Evolutionary conservation across 78 protist species (phyloP).

Genomic region (Dictyostelium intermedium): DNA sequence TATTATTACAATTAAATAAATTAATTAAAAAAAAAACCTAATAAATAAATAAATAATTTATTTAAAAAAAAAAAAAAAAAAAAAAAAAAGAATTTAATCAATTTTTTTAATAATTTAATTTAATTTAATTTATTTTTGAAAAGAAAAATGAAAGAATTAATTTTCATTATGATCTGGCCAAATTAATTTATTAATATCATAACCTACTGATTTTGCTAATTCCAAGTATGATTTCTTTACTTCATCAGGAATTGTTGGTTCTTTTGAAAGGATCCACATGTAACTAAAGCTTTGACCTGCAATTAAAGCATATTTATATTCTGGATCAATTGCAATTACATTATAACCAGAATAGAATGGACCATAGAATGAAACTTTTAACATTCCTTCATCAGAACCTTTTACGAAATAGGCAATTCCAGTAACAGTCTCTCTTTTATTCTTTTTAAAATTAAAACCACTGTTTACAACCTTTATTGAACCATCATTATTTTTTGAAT

Average conservation of each 20-base stretch:
- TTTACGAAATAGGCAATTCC: not conserved
- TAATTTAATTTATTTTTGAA: not conserved
- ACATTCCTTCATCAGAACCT: not conserved
- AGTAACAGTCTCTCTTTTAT: not conserved
- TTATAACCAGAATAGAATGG: conserved; percentile 17
- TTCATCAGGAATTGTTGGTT: not conserved
- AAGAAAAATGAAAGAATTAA: not conserved
- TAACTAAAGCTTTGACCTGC: not conserved
- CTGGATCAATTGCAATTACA: not conserved
- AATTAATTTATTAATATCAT: not conserved
- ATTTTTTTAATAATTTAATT: not conserved
- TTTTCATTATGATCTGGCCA: not conserved
- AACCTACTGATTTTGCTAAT: not conserved
- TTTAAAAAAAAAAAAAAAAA: too few species aligned
- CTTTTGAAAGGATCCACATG: conserved; percentile 12
- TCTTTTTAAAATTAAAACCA: not conserved
- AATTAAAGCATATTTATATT: not conserved
- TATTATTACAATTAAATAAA: too few species aligned
- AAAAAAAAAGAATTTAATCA: too few species aligned
- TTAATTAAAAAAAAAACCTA: too few species aligned
- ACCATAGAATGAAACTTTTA: not conserved
- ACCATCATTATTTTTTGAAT: not conserved
- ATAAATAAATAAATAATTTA: too few species aligned
- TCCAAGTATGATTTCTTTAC: not conserved
- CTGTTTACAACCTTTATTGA: not conserved